These are phyloP conservation scores for Cytospora chrysosperma DNA, from an alignment of 2,329 filamentous ascomycete species.

Conservation along the genomic window DNA sequence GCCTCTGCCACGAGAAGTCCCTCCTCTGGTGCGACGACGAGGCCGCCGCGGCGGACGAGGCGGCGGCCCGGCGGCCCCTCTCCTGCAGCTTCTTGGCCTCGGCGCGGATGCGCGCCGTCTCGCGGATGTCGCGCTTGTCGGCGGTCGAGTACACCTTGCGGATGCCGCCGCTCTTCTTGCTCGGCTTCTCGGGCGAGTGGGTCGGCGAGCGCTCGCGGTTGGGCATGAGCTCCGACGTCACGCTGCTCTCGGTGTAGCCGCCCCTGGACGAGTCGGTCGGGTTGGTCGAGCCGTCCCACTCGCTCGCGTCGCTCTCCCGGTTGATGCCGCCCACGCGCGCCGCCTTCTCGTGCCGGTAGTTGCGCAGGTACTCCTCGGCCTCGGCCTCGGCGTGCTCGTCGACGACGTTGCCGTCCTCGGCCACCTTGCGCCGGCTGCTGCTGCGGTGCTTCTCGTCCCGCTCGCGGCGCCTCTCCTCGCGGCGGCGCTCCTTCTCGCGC, in stretches of 20 bases:
- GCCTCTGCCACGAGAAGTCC: slow-evolving; percentile 24
- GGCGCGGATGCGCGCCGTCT: slow-evolving; percentile 53
- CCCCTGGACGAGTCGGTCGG: slow-evolving; percentile 57
- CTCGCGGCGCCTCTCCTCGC: slow-evolving; percentile 36
- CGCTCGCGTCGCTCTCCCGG: slow-evolving; percentile 71
- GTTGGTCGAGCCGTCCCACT: slow-evolving; percentile 72
- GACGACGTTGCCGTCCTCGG: slow-evolving; percentile 60
- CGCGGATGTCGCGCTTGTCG: slow-evolving; percentile 52
- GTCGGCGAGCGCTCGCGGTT: slow-evolving; percentile 58
- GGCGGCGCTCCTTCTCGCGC: slow-evolving; percentile 46
- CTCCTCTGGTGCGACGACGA: slow-evolving; percentile 30
- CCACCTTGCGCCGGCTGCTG: slow-evolving; percentile 42
- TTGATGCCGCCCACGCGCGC: slow-evolving; percentile 90
- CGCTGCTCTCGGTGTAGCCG: slow-evolving; percentile 38
- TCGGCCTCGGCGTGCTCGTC: slow-evolving; percentile 64
- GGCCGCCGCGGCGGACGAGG: slow-evolving; percentile 44
- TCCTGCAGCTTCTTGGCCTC: slow-evolving; percentile 58
- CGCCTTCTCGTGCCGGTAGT: slow-evolving; percentile 82
- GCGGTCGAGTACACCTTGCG: slow-evolving; percentile 62
- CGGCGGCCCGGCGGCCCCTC: slow-evolving; percentile 45
- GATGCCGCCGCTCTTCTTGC: slow-evolving; percentile 43
- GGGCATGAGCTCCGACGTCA: slow-evolving; percentile 60
- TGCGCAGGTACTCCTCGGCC: slow-evolving; percentile 68
- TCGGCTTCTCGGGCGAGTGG: slow-evolving; percentile 51
- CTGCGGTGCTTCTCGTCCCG: slow-evolving; percentile 34